Evolutionary conservation across 1,284 basidiomycete genomes (phyloP), one percentile per base, ranked within the genome.

Genomic region (Heterobasidion occidentale): DNA sequence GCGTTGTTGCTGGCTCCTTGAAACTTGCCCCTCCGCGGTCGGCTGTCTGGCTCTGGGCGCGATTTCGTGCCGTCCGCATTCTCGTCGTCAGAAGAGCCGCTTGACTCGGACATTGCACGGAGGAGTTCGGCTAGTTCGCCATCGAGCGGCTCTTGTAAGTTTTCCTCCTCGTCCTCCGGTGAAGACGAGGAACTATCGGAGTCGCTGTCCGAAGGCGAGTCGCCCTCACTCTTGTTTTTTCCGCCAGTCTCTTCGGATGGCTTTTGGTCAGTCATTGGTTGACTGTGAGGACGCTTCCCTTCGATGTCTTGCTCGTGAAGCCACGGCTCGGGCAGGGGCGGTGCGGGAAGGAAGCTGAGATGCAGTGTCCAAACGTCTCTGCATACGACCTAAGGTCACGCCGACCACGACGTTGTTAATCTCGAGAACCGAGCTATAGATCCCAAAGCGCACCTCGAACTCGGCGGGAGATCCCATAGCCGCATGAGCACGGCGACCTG

Each of bases 351-450:
- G 5, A 89, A 71, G 46, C 77, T 75, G 1, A 95, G 74, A 68
- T 93, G 81, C 19, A 93, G 74, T 1, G 83, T 77, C 92, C 93
- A 94, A 33, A 92, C 63, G 64, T 95, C 92, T 60, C 86, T 79
- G 62, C 90, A 92, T 48, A 92, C 73, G 36, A 79, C 72, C 92
- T 94, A 57, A n/a, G 19, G 11, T 20, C 12, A 47, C 7, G 48
- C 36, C 17, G 50, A 53, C 15, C 42, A 45, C 14, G 42, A 45
- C 17, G 42, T 5, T 8, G 12, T 45, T 14, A 14, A 7, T 45
- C 17, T 5, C 4, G 12, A 45, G 42, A 17, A 45, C 5, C 5
- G 51, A 48, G 7, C 27, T 19, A 19, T 19, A 19, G 19, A 19
- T 19, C 19, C 19, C 20, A 17, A 27, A 34, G 66, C 76, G 52